Conservation (phyloP, 2,329 filamentous ascomycete species). For the Colletotrichum paranaense region DNA sequence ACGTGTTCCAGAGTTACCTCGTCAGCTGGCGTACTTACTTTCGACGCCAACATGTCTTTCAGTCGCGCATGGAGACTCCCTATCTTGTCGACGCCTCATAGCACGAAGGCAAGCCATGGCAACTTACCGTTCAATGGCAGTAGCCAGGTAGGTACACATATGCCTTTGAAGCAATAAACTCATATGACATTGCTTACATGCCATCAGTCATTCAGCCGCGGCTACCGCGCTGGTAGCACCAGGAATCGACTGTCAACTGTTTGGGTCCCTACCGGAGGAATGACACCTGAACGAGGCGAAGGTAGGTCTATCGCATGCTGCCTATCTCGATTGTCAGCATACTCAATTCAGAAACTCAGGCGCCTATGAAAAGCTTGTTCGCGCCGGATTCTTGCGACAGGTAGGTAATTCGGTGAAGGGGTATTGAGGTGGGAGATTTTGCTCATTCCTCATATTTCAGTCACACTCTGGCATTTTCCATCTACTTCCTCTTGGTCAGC, state of each 20-base stretch:
- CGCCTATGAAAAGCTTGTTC: slow-evolving; percentile 74
- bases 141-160: background rate
- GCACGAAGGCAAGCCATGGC: no score
- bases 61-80: background rate
- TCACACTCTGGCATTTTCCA: slow-evolving; percentile 94
- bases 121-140: background rate
- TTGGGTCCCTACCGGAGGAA: slow-evolving; percentile 83
- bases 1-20: background rate
- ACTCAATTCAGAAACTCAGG: slow-evolving; percentile 55
- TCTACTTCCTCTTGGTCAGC: slow-evolving; percentile 84
- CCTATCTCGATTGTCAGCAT: background rate
- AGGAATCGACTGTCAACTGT: slow-evolving; percentile 72
- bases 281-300: slow-evolving; percentile 67
- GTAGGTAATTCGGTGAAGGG: slow-evolving; percentile 52
- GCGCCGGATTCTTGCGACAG: slow-evolving; percentile 80
- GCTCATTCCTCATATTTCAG: slow-evolving; percentile 51
- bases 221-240: slow-evolving; percentile 7
- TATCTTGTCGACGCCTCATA: background rate
- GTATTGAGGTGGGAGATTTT: background rate
- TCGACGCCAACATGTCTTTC: background rate
- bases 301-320: slow-evolving; percentile 47
- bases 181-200: background rate
- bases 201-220: slow-evolving; percentile 17
- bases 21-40: background rate
- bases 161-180: no score